These are phyloP conservation scores for Hypericum androsaemum DNA, from an alignment of 345 rosid species.

Conservation along the genomic window DNA sequence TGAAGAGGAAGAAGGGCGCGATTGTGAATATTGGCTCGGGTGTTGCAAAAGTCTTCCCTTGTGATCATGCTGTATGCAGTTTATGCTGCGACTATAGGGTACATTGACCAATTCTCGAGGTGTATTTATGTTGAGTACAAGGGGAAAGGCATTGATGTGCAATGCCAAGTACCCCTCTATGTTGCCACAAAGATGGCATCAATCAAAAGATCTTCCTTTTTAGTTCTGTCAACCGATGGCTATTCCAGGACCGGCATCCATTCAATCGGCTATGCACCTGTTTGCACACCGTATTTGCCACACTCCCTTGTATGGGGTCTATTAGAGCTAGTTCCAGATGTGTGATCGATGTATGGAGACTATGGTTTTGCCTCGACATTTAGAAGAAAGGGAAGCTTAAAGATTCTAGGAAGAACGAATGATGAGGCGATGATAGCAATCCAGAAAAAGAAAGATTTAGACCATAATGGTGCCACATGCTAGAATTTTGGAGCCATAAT, in stretches of 20 bases:
- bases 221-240: conserved; percentile 57
- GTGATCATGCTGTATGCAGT: conserved; percentile 90
- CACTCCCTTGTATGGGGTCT: conserved; percentile 58
- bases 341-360: conserved; percentile 39
- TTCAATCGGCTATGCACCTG: conserved; percentile 59
- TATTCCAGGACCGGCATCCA: conserved; percentile 56
- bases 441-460: no score
- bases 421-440: conserved; percentile 1
- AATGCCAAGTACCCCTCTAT: conserved; percentile 51
- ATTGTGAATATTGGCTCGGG: conserved; percentile 93
- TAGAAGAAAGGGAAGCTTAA: conserved; percentile 58
- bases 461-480: no score
- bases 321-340: conserved; percentile 37
- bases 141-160: conserved; percentile 62
- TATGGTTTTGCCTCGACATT: conserved; percentile 37
- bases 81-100: conserved; percentile 87
- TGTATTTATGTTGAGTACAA: conserved; percentile 87
- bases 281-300: conserved; percentile 77
- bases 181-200: conserved; percentile 86
- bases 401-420: conserved; percentile 59
- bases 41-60: conserved; percentile 77
- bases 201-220: conserved; percentile 59
- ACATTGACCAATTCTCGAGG: conserved; percentile 84
- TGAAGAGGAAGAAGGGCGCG: conserved; percentile 83
- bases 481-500: no score